phyloP scores from a whole-genome alignment of 1,139 yeast species.

The Protomyces gravidus region DNA sequence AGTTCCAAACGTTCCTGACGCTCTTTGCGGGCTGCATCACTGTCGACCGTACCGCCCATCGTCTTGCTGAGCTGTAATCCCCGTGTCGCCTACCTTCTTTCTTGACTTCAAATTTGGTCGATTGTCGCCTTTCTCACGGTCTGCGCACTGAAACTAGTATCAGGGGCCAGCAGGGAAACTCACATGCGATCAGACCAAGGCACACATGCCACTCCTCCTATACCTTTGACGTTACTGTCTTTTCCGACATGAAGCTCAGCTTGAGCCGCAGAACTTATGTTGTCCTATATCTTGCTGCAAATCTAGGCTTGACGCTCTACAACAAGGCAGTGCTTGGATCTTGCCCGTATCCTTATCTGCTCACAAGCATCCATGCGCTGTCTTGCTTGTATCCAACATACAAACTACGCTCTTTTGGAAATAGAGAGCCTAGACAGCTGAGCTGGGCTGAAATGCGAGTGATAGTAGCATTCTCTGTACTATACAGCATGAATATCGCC shows the following conservation, averaged over 20 bases:
- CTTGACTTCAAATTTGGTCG: too few species aligned
- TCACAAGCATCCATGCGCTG: conserved; percentile 37
- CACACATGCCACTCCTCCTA: too few species aligned
- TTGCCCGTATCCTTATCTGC: conserved; percentile 38
- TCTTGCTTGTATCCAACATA: conserved; percentile 34
- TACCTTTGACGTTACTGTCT: too few species aligned
- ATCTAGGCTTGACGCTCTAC: conserved; percentile 37
- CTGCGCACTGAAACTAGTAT: too few species aligned
- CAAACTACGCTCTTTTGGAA: not conserved
- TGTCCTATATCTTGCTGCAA: conserved; percentile 5
- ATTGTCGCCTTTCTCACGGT: too few species aligned
- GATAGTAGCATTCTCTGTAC: conserved; percentile 36
- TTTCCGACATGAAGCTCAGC: too few species aligned
- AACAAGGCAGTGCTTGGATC: conserved; percentile 37
- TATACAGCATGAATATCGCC: conserved; percentile 38
- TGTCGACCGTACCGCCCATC: not conserved
- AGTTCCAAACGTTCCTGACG: conserved; percentile 19
- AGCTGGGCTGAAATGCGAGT: conserved; percentile 34
- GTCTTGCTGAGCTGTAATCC: too few species aligned
- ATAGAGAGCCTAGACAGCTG: not conserved
- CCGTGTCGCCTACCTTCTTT: too few species aligned
- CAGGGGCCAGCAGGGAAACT: too few species aligned
- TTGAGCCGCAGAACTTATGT: not conserved
- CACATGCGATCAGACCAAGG: too few species aligned
- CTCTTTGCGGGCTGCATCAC: not conserved